Evolutionary conservation across 140 eudicot genomes (phyloP).

Genomic region (Stevia rebaudiana): DNA sequence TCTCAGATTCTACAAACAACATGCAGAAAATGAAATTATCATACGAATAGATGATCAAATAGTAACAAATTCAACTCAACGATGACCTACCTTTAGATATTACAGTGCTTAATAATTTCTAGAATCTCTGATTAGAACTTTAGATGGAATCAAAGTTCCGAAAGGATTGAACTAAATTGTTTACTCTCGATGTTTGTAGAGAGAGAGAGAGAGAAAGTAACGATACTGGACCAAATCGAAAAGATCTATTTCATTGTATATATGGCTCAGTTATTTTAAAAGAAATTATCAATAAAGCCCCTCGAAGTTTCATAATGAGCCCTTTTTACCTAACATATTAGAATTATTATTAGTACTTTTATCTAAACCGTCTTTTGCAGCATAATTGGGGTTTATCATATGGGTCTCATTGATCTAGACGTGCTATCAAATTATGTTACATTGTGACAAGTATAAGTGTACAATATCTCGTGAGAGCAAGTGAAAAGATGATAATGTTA

Average conservation of each 20-base stretch:
- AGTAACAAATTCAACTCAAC: slow-evolving; percentile 2
- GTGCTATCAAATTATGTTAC: too few species aligned
- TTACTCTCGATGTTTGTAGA: background rate
- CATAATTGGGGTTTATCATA: too few species aligned
- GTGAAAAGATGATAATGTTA: too few species aligned
- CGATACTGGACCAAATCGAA: background rate
- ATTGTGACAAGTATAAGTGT: too few species aligned
- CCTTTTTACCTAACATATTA: background rate
- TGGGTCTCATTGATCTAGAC: too few species aligned
- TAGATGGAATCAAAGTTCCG: slow-evolving; percentile 11
- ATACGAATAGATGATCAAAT: slow-evolving; percentile 12
- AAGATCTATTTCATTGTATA: background rate
- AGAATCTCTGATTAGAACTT: background rate
- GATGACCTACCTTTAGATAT: slow-evolving; percentile 18
- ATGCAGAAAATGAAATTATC: slow-evolving; percentile 13
- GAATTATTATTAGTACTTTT: too few species aligned
- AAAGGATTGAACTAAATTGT: slow-evolving; percentile 1
- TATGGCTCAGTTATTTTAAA: background rate
- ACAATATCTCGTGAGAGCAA: too few species aligned
- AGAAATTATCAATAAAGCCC: background rate
- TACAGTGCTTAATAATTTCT: slow-evolving; percentile 11
- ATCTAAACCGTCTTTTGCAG: too few species aligned
- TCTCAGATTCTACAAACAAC: background rate
- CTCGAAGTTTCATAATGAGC: background rate
- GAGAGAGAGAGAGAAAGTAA: background rate